Percentiles rank a stretch among this genome's conserved stretches.
Conservation (phyloP, 148 eudicot species). For the Tetragonia tetragonoides region DNA sequence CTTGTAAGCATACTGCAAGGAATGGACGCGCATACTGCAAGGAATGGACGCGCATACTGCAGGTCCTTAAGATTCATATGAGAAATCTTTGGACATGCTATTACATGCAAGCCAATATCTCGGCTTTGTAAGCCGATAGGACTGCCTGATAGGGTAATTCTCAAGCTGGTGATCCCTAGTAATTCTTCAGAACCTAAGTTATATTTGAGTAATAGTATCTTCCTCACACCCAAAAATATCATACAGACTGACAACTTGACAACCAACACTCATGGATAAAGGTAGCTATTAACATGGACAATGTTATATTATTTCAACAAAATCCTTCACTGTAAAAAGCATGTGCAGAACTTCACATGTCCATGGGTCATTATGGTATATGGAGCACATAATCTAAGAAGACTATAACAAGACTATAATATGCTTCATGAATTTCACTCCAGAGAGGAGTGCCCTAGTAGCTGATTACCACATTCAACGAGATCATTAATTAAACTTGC, state of each 20-base stretch:
- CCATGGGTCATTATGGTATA: not conserved
- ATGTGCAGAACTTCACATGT: not conserved
- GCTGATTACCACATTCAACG: conserved; percentile 1
- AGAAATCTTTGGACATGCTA: not conserved
- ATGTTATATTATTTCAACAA: not conserved
- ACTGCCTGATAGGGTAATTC: not conserved
- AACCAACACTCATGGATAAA: not conserved
- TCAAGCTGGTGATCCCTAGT: not conserved
- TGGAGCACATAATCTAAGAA: not conserved
- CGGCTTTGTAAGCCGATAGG: not conserved
- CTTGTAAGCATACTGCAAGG: not conserved
- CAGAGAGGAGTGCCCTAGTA: not conserved
- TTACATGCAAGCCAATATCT: not conserved
- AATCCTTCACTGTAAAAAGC: not conserved
- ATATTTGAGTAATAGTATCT: not conserved
- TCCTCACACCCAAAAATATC: not conserved
- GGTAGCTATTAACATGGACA: no score
- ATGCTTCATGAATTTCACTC: not conserved
- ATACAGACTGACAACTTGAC: not conserved
- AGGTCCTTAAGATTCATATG: not conserved
- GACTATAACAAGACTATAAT: no score
- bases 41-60: not conserved
- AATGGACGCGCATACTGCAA: not conserved
- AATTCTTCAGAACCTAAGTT: not conserved
- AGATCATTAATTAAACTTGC: not conserved